A percentile compares a stretch with the other conserved stretches of the same genome.
Evolutionary conservation across 1,284 basidiomycete genomes (phyloP).

Genomic region (Pseudozyma sp.): DNA sequence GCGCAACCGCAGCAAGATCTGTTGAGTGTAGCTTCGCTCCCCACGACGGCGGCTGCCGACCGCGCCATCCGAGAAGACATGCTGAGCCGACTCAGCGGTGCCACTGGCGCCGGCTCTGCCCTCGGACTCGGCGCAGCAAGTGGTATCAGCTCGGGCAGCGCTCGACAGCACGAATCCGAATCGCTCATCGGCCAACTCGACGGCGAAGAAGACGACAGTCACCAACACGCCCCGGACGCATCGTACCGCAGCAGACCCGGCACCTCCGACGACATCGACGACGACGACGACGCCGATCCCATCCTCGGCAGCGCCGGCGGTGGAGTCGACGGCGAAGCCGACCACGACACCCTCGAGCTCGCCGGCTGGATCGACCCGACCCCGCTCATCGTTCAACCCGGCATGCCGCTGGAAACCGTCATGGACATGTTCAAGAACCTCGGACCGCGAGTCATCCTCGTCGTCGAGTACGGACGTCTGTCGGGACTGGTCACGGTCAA

Average conservation of each 20-base stretch:
- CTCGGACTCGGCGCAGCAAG: conserved; percentile 11
- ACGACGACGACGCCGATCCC: conserved; percentile 22
- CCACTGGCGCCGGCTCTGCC: conserved; percentile 14
- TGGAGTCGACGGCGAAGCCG: conserved; percentile 53
- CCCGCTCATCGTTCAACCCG: conserved; percentile 90
- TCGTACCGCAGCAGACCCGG: neutral
- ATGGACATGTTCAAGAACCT: conserved; percentile 77
- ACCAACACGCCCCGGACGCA: conserved; percentile 5
- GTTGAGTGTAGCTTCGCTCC: conserved; percentile 25
- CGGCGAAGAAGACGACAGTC: conserved; percentile 19
- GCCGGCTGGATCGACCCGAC: conserved; percentile 74
- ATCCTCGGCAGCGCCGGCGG: conserved; percentile 45
- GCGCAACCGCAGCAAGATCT: conserved; percentile 33
- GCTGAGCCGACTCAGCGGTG: conserved; percentile 34
- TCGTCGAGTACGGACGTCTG: conserved; percentile 81
- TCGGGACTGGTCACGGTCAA: conserved; percentile 93
- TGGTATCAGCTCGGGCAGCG: neutral
- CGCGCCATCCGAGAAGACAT: conserved; percentile 34
- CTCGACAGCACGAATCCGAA: conserved; percentile 30
- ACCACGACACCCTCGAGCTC: conserved; percentile 53
- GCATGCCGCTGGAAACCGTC: conserved; percentile 92
- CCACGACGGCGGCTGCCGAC: conserved; percentile 41
- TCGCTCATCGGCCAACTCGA: conserved; percentile 36
- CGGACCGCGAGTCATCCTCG: conserved; percentile 87
- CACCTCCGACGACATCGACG: neutral